These are phyloP conservation scores for Annulohypoxylon bovei DNA, from an alignment of 495 filamentous ascomycete genomes.

Conservation along the genomic window DNA sequence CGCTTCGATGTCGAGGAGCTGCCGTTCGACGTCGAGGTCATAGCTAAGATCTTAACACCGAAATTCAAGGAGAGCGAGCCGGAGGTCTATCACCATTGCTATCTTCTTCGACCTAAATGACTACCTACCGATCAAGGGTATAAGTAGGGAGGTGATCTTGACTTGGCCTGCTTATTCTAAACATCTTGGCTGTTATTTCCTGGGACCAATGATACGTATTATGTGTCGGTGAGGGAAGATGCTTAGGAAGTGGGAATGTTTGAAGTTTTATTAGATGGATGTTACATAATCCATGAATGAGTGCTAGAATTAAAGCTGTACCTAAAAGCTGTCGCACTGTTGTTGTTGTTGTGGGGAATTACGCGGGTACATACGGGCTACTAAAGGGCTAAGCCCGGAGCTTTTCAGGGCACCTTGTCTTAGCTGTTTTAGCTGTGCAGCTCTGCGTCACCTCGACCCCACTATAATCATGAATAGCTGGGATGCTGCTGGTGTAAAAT, in stretches of 20 bases:
- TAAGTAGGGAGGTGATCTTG: background rate
- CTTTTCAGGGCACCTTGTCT: constrained; percentile 23
- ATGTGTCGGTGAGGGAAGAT: background rate
- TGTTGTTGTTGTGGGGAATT: too few species aligned
- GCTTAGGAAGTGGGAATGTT: background rate
- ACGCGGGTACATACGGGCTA: background rate
- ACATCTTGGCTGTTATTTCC: background rate
- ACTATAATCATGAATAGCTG: constrained; percentile 19
- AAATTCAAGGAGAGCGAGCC: constrained; percentile 50
- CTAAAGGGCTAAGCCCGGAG: constrained; percentile 12
- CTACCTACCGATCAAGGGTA: background rate
- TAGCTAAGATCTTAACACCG: constrained; percentile 46
- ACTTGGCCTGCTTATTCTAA: background rate
- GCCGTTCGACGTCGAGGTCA: constrained; percentile 49
- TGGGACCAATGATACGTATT: constrained; percentile 2
- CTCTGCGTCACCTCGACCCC: constrained; percentile 29
- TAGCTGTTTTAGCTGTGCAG: constrained; percentile 3
- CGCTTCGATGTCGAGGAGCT: constrained; percentile 45
- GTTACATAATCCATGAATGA: too few species aligned
- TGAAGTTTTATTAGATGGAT: too few species aligned
- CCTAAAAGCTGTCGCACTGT: too few species aligned
- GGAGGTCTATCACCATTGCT: constrained; percentile 51
- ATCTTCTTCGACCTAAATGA: constrained; percentile 49
- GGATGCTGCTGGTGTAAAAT: constrained; percentile 11
- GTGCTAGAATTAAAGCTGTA: too few species aligned